Conservation (phyloP, 1,284 basidiomycete species). For the Peniophora sp. region DNA sequence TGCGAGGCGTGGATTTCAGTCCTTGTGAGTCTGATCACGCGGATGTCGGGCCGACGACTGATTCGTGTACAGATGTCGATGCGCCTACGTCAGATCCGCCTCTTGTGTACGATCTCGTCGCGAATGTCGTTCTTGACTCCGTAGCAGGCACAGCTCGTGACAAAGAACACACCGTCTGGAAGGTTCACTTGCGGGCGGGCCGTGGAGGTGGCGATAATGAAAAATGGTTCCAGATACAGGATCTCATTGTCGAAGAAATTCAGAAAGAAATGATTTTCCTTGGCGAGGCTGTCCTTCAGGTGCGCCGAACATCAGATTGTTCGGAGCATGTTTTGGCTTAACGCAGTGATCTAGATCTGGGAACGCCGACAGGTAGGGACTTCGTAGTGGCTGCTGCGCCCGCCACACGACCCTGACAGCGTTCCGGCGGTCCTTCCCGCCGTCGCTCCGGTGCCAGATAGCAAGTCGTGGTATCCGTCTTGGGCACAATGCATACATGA, state of each 20-base stretch:
- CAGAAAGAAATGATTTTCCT: conserved; percentile 97
- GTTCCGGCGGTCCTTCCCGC: too few species aligned
- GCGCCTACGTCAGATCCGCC: conserved; percentile 47
- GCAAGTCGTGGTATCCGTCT: too few species aligned
- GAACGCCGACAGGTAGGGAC: conserved; percentile 32
- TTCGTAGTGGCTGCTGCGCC: too few species aligned
- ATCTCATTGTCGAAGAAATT: conserved; percentile 93
- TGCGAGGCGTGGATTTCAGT: conserved; percentile 84
- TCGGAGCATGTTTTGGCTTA: not conserved
- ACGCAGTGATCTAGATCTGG: conserved; percentile 52
- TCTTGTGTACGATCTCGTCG: conserved; percentile 88
- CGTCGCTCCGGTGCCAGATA: too few species aligned
- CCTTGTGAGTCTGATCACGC: conserved; percentile 59
- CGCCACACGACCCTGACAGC: too few species aligned
- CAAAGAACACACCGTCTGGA: conserved; percentile 86
- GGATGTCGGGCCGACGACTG: conserved; percentile 5
- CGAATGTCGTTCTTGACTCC: conserved; percentile 93
- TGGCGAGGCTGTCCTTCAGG: conserved; percentile 93
- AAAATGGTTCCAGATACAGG: conserved; percentile 96
- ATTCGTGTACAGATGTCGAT: conserved; percentile 62
- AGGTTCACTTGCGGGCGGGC: conserved; percentile 79
- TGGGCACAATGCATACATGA: too few species aligned
- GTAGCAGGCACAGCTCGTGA: conserved; percentile 89
- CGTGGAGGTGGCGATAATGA: conserved; percentile 77
- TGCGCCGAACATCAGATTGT: conserved; percentile 20